Conservation (phyloP, 257 asterid species). For the Handroanthus guayacan region DNA sequence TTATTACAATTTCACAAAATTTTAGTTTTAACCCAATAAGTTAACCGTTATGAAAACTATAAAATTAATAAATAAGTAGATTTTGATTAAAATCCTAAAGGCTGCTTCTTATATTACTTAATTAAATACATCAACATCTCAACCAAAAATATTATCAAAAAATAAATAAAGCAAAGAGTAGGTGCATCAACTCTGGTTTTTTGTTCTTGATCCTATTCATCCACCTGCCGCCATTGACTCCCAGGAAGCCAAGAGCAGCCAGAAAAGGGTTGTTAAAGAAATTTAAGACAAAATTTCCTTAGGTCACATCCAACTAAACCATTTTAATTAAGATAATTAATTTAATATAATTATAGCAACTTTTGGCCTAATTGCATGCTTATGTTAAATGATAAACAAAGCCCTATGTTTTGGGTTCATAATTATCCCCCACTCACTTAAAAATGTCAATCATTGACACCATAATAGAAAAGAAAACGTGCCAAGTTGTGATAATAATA, state of each 20-base stretch:
- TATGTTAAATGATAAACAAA: conserved; percentile 19
- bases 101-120: background rate
- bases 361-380: conserved; percentile 5
- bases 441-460: background rate
- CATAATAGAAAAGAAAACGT: no score
- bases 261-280: background rate
- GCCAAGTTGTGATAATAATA: no score
- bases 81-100: background rate
- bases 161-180: conserved; percentile 1
- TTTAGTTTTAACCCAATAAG: no score
- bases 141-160: background rate
- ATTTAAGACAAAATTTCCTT: background rate
- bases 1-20: no score
- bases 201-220: background rate
- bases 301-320: conserved; percentile 39
- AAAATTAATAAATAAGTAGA: no score
- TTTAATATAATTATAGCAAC: background rate
- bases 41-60: no score
- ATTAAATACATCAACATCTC: background rate
- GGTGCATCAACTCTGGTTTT: background rate
- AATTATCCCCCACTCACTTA: background rate
- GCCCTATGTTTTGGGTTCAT: conserved; percentile 8
- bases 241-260: background rate
- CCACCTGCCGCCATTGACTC: conserved; percentile 31
- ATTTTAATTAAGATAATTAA: conserved; percentile 8